phyloP scores from a whole-genome alignment of 2,329 filamentous ascomycete species.

The Apiospora marii region DNA sequence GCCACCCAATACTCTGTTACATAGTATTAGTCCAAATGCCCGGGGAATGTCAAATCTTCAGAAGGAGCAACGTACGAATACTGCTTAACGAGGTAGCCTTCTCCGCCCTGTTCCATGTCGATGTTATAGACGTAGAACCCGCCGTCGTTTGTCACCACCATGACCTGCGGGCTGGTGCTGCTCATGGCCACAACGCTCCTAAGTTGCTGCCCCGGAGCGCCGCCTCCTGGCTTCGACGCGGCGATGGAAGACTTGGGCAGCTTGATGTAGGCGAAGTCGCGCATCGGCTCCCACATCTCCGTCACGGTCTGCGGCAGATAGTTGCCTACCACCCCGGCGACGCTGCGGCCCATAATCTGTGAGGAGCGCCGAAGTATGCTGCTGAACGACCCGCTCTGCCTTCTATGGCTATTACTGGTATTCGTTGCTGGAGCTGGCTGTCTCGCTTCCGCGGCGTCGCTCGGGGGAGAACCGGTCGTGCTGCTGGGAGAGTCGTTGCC shows the following conservation, averaged over 20 bases:
- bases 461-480: slow-evolving; percentile 53
- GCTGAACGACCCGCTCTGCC: slow-evolving; percentile 80
- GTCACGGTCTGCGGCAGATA: slow-evolving; percentile 94
- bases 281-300: slow-evolving; percentile 95
- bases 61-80: slow-evolving; percentile 75
- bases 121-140: slow-evolving; percentile 95
- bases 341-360: slow-evolving; percentile 87
- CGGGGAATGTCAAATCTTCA: neutral
- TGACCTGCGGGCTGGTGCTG: slow-evolving; percentile 91
- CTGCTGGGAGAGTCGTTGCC: slow-evolving; percentile 60
- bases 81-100: slow-evolving; percentile 89
- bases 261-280: slow-evolving; percentile 97
- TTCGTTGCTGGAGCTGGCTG: slow-evolving; percentile 35
- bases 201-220: slow-evolving; percentile 57
- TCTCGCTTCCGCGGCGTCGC: slow-evolving; percentile 53
- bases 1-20: slow-evolving; percentile 16
- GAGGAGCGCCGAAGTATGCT: slow-evolving; percentile 94
- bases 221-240: slow-evolving; percentile 38
- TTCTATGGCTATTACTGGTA: slow-evolving; percentile 47
- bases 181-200: slow-evolving; percentile 98
- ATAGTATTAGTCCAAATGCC: neutral
- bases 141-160: slow-evolving; percentile 97
- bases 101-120: slow-evolving; percentile 92
- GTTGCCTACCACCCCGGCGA: slow-evolving; percentile 87
- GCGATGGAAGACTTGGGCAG: slow-evolving; percentile 69